Base-by-base conservation (phyloP, 1,284 basidiomycete species). In the Malassezia vespertilionis region DNA sequence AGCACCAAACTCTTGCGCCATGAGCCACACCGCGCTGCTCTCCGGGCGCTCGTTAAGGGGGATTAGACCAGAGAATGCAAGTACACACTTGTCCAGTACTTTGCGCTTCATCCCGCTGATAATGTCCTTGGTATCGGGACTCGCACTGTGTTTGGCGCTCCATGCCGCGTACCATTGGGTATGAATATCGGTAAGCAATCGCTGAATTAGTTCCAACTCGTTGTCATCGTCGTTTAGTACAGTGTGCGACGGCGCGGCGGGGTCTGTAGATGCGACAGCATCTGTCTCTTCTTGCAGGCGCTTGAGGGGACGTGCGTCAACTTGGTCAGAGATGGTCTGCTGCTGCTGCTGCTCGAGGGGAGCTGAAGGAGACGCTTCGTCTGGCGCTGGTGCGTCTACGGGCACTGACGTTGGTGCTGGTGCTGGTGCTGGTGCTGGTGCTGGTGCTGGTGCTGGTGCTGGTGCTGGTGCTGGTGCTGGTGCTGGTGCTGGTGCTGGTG, bases 31-130 rank as follows among this genome's bases (percentile, higher is more conserved):
- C 57, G 91, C 86, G 57, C 50, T 74, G 71, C 58, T 75, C 65
- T 88, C 82, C 22, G 86, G 82, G 51, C 75, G 74, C 7, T 79
- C 80, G 55, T 87, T 82, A 20, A 90, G 79, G 2, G 91, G 89
- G 46, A 96, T 89, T 34, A 97, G 81, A 42, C 86, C 85, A 0
- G 90, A 93, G 71, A 97, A 96, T 23, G 90, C 76, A 21, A 97
- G 78, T 60, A 83, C 79, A 34, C 82, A 79, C 20, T 83, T 86
- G 21, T 77, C 74, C 15, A 97, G 76, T 0, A 86, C 83, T 49
- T 80, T 76, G 18, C 76, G 69, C 53, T 93, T 85, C 69, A 90
- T 77, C 41, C 76, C 75, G 14, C 84, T 82, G 47, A 97, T 89
- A 47, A 96, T 89, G 48, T 73, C 74, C 84, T 89, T 54, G 26